Evolutionary conservation across 805 yeast species (phyloP).

Genomic region (Candida ascalaphidarum): DNA sequence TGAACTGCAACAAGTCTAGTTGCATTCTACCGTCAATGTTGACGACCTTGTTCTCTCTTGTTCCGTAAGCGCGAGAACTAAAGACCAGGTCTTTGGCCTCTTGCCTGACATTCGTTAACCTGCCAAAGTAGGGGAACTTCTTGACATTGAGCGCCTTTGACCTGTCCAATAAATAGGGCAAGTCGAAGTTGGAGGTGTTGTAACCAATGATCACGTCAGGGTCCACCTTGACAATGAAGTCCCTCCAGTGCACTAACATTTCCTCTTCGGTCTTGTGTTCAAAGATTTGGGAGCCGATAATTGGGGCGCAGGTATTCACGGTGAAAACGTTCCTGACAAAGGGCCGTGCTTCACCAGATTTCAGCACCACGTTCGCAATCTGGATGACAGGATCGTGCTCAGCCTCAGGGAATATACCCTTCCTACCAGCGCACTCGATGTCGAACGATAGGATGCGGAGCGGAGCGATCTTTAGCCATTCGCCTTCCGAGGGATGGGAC

Average conservation of each 20-base stretch:
- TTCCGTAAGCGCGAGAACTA: slow-evolving; percentile 93
- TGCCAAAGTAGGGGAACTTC: slow-evolving; percentile 80
- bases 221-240: slow-evolving; percentile 76
- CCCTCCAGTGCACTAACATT: slow-evolving; percentile 79
- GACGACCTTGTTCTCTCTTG: slow-evolving; percentile 83
- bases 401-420: slow-evolving; percentile 94
- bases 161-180: slow-evolving; percentile 86
- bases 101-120: slow-evolving; percentile 60
- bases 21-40: slow-evolving; percentile 96
- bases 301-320: slow-evolving; percentile 82
- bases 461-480: slow-evolving; percentile 91
- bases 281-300: slow-evolving; percentile 86
- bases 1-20: slow-evolving; percentile 82
- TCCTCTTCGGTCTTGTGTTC: slow-evolving; percentile 70
- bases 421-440: slow-evolving; percentile 97
- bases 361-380: slow-evolving; percentile 89
- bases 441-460: slow-evolving; percentile 89
- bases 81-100: slow-evolving; percentile 76
- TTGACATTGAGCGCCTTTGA: slow-evolving; percentile 63
- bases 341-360: slow-evolving; percentile 77
- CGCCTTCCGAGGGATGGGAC: slow-evolving; percentile 85
- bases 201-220: slow-evolving; percentile 97
- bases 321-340: slow-evolving; percentile 94
- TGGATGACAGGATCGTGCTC: slow-evolving; percentile 91
- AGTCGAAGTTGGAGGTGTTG: slow-evolving; percentile 88